Conservation (phyloP, 805 yeast species). For the Kurtzmaniella cleridarum region DNA sequence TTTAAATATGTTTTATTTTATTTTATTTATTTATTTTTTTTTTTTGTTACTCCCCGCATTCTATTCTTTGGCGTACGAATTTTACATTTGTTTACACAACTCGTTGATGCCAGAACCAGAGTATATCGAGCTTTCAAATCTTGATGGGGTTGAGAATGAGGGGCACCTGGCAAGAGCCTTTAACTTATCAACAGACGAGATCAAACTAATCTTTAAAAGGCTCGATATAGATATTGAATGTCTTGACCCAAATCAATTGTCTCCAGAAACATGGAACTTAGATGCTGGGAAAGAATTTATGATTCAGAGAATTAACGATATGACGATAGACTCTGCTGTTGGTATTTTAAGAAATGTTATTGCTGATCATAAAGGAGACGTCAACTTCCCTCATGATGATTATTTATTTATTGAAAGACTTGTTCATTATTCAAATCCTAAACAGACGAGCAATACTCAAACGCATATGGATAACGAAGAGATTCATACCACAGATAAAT, state of each 20-base stretch:
- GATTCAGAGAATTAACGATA: constrained; percentile 22
- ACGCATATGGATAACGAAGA: constrained; percentile 3
- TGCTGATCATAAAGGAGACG: constrained; percentile 29
- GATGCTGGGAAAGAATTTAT: constrained; percentile 16
- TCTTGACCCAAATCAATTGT: constrained; percentile 2
- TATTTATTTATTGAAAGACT: constrained; percentile 26
- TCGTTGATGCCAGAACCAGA: constrained; percentile 5
- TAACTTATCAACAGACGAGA: constrained; percentile 1
- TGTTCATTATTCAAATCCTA: constrained; percentile 7
- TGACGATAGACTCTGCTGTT: constrained; percentile 21
- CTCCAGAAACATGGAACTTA: constrained; percentile 8
- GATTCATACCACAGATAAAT: constrained; percentile 6
- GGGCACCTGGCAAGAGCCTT: neutral
- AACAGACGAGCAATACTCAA: neutral
- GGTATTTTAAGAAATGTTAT: constrained; percentile 29
- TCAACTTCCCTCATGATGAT: constrained; percentile 32
- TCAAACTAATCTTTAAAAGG: constrained; percentile 14
- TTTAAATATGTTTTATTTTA: no score
- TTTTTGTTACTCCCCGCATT: no score
- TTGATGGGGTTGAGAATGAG: neutral
- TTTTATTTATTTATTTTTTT: no score
- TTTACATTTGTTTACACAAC: no score
- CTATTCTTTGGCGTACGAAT: no score
- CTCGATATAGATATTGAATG: constrained; percentile 19
- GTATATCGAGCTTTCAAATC: constrained; percentile 13